Evolutionary conservation across 2,329 filamentous ascomycete species (phyloP), one percentile per base, ranked within the genome.

Genomic region (Pseudogymnoascus sp.): DNA sequence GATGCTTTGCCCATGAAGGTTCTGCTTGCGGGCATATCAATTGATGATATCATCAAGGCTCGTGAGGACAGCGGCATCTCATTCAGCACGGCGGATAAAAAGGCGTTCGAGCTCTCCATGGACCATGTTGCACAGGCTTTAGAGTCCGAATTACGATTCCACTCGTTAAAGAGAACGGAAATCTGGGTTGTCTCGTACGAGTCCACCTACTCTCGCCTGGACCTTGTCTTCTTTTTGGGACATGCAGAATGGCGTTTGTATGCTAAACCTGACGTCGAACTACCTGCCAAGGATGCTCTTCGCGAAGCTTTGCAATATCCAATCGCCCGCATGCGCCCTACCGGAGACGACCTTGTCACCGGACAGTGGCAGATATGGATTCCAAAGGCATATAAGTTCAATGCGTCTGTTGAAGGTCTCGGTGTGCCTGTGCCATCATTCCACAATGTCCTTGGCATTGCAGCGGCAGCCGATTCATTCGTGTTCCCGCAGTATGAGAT

Each of bases 191-290:
- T 78, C 3, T 65, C 66, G 3, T 83, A 81, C 64, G 73, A 74
- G 7, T 77, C 77, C 3, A 35, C 70, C 1, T 26, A 67, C 8
- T 77, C 76, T 2, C 71, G 68, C 4, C 65, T 82, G n/a, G 74
- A 78, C 24, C 70, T 82, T 71, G 50, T 69, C 4, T 69, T 78
- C 12, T 71, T 73, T 12, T 66, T 70, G 5, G 56, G 63, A 2
- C 64, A 66, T 19, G 69, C 77, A 6, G 70, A 76, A 61, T 85
- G 84, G 81, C 71, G 75, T 0, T 65, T 85, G 4, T 83, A 76
- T 66, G 77, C 78, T 11, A 78, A 78, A 37, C 72, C 79, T n/a
- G 70, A 74, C 0, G 62, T 67, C 3, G 65, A 70, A 12, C 71
- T 78, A 31, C 74, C 77, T 2, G 73, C 74, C 0, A 74, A 76